phyloP scores from a whole-genome alignment of 2,329 filamentous ascomycete genomes.

The Fusarium heterosporum region DNA sequence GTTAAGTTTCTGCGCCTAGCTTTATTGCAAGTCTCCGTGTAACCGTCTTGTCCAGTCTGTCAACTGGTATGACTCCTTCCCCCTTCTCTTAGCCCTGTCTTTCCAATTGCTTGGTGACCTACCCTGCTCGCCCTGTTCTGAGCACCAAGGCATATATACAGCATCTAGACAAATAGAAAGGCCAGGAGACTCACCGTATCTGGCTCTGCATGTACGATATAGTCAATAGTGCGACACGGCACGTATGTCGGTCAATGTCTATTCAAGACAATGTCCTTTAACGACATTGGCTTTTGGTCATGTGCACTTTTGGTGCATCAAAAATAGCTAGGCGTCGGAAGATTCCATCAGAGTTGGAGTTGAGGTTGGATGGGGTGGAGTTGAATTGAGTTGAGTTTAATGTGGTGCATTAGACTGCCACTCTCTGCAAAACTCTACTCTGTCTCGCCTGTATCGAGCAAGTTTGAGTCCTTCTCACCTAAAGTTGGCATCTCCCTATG shows the following conservation, averaged over 20 bases:
- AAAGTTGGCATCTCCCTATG: conserved; percentile 7
- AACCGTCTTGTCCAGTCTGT: conserved; percentile 26
- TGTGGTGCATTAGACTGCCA: conserved; percentile 32
- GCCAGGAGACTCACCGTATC: conserved; percentile 28
- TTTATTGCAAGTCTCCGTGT: conserved; percentile 19
- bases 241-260: conserved; percentile 41
- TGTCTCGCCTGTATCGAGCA: conserved; percentile 32
- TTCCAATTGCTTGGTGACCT: conserved; percentile 32
- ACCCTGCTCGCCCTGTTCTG: conserved; percentile 42
- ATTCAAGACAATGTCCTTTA: conserved; percentile 30
- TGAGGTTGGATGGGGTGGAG: conserved; percentile 16
- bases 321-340: conserved; percentile 25
- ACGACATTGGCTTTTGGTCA: conserved; percentile 34
- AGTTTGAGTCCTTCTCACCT: conserved; percentile 16
- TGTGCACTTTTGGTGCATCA: conserved; percentile 25
- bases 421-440: conserved; percentile 29
- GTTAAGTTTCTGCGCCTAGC: conserved; percentile 16
- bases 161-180: neutral
- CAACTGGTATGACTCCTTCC: conserved; percentile 33
- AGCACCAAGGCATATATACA: conserved; percentile 9
- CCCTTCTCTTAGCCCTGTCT: conserved; percentile 38
- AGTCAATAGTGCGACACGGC: conserved; percentile 22
- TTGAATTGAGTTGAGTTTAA: conserved; percentile 1
- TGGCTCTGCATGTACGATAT: conserved; percentile 33
- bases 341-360: conserved; percentile 26